Percentiles rank a stretch among this genome's conserved stretches.
These are phyloP conservation scores for Kodamaea laetipori DNA, from an alignment of 805 yeast genomes.

Conservation along the genomic window DNA sequence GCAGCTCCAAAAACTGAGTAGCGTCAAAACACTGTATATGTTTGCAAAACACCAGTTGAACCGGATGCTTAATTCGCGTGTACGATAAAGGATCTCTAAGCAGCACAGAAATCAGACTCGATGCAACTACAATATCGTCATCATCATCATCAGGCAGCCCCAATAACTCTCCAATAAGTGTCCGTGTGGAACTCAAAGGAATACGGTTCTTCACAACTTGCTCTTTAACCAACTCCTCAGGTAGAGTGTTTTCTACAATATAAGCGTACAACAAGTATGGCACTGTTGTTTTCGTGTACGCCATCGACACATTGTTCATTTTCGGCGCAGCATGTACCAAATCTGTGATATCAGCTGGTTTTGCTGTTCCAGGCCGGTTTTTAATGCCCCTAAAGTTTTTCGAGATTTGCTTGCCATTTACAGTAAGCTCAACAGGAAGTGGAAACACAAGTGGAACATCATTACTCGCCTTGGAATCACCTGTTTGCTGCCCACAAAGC, in stretches of 20 bases:
- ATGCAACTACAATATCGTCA: slow-evolving; percentile 67
- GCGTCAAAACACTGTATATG: slow-evolving; percentile 93
- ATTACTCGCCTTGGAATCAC: slow-evolving; percentile 21
- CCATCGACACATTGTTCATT: slow-evolving; percentile 49
- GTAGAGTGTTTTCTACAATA: slow-evolving; percentile 48
- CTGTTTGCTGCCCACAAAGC: slow-evolving; percentile 50
- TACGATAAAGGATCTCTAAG: slow-evolving; percentile 80
- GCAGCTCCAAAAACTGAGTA: slow-evolving; percentile 67
- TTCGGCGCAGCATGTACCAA: slow-evolving; percentile 30
- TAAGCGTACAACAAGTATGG: slow-evolving; percentile 57
- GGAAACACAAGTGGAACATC: slow-evolving; percentile 64
- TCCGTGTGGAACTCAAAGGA: slow-evolving; percentile 46
- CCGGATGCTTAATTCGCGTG: slow-evolving; percentile 69
- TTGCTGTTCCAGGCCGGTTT: slow-evolving; percentile 73
- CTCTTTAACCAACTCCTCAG: slow-evolving; percentile 23
- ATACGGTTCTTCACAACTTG: slow-evolving; percentile 51
- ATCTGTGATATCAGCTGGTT: slow-evolving; percentile 77
- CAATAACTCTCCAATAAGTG: slow-evolving; percentile 42
- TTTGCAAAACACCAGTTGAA: slow-evolving; percentile 66
- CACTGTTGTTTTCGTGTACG: slow-evolving; percentile 58
- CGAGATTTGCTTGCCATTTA: slow-evolving; percentile 55
- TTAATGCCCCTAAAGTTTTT: slow-evolving; percentile 63
- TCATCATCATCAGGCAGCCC: slow-evolving; percentile 43
- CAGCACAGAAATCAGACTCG: slow-evolving; percentile 64
- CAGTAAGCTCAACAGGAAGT: slow-evolving; percentile 62